These are phyloP conservation scores for Fragaria ananassa DNA, from an alignment of 306 rosid species.

Conservation along the genomic window DNA sequence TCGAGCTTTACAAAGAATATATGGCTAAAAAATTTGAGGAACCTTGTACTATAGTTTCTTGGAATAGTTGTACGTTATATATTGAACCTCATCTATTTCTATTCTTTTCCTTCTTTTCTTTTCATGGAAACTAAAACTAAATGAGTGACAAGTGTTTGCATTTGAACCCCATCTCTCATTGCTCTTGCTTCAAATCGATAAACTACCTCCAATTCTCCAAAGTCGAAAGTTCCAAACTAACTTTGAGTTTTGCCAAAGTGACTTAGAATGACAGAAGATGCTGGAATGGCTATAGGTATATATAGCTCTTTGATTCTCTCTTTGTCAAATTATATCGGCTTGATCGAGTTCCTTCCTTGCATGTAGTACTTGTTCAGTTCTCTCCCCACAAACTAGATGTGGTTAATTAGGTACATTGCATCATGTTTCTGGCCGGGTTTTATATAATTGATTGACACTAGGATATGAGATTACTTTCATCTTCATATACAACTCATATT, in stretches of 20 bases:
- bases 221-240: background rate
- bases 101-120: background rate
- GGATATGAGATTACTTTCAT: too few relatives aligned
- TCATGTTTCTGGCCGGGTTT: background rate
- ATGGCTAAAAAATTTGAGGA: background rate
- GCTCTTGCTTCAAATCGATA: background rate
- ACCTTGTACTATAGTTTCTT: slow-evolving; percentile 14
- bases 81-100: background rate
- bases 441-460: too few relatives aligned
- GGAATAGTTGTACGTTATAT: slow-evolving; percentile 4
- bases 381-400: background rate
- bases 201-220: background rate
- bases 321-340: background rate
- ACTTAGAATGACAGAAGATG: slow-evolving; percentile 2
- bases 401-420: background rate
- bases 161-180: background rate
- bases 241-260: background rate
- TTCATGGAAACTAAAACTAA: background rate
- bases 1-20: slow-evolving; percentile 13
- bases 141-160: slow-evolving; percentile 20
- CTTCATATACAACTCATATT: too few relatives aligned
- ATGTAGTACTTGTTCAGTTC: background rate
- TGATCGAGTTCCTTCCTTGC: background rate
- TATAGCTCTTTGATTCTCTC: background rate
- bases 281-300: background rate